Percentiles rank a stretch among this genome's conserved stretches.
These are phyloP conservation scores for Setomelanomma holmii DNA, from an alignment of 2,329 filamentous ascomycete species.

Conservation along the genomic window DNA sequence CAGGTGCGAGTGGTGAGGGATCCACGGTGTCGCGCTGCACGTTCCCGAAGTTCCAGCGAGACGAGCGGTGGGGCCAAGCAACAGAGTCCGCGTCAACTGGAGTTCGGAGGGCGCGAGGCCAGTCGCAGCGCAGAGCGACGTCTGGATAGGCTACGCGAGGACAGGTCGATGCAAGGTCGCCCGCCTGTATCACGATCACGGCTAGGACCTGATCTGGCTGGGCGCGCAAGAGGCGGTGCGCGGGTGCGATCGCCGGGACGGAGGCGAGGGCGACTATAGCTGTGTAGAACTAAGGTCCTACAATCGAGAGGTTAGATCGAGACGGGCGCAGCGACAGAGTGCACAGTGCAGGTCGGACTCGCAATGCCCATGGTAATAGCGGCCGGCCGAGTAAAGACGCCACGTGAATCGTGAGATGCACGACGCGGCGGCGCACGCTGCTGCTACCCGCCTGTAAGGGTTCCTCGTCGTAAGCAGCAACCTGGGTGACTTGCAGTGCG, in stretches of 20 bases:
- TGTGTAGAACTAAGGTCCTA: slow-evolving; percentile 1
- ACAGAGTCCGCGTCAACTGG: slow-evolving; percentile 12
- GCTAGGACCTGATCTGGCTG: not conserved
- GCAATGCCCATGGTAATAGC: slow-evolving; percentile 19
- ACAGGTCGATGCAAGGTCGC: slow-evolving; percentile 14
- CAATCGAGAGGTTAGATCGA: not conserved
- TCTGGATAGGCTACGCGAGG: slow-evolving; percentile 4
- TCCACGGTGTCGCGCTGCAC: slow-evolving; percentile 24
- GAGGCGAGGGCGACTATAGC: slow-evolving; percentile 1
- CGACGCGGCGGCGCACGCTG: slow-evolving; percentile 12
- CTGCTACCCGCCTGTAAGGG: slow-evolving; percentile 32
- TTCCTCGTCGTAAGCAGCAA: slow-evolving; percentile 7
- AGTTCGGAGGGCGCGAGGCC: slow-evolving; percentile 8
- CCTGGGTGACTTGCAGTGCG: slow-evolving; percentile 17
- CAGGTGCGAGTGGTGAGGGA: slow-evolving; percentile 6
- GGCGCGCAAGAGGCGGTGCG: slow-evolving; percentile 1
- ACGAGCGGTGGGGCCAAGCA: slow-evolving; percentile 14
- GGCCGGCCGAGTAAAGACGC: slow-evolving; percentile 13
- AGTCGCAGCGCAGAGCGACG: slow-evolving; percentile 7
- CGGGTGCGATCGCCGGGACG: slow-evolving; percentile 3
- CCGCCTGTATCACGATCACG: slow-evolving; percentile 6
- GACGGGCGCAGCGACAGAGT: slow-evolving; percentile 10
- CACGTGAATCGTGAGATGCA: slow-evolving; percentile 20
- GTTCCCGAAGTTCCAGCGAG: slow-evolving; percentile 25
- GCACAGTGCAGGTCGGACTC: slow-evolving; percentile 8